Evolutionary conservation across 169 alveolate genomes (phyloP).

Genomic region (Eimeria brunetti): DNA sequence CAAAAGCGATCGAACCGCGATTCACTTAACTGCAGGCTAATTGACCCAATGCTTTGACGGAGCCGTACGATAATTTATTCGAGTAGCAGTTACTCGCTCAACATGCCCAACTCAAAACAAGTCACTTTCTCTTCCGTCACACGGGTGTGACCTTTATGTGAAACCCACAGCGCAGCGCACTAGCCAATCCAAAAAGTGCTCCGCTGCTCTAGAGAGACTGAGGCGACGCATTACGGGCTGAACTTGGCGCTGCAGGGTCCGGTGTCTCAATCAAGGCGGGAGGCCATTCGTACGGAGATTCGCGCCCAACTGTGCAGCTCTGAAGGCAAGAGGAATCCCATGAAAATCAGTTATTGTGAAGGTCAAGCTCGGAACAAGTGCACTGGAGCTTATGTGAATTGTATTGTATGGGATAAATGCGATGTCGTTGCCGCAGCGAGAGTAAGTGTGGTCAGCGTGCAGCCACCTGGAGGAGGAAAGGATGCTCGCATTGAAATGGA

Average conservation of each 20-base stretch:
- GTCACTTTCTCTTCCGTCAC: not conserved
- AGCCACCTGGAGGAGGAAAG: not conserved
- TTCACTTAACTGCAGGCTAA: not conserved
- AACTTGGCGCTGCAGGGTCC: constrained; percentile 27
- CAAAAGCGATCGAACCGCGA: not conserved
- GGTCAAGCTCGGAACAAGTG: not conserved
- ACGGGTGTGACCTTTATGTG: not conserved
- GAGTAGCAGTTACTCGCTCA: not conserved
- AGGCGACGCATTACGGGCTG: not conserved
- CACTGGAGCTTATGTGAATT: constrained; percentile 6
- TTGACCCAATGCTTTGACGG: not conserved
- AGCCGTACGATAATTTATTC: not conserved
- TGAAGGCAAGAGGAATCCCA: constrained; percentile 15
- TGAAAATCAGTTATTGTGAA: not conserved
- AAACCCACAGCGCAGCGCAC: not conserved
- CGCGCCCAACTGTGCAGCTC: constrained; percentile 19
- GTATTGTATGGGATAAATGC: not conserved
- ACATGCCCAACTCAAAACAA: not conserved
- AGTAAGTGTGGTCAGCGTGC: constrained; percentile 5
- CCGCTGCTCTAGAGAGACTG: not conserved
- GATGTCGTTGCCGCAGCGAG: constrained; percentile 7
- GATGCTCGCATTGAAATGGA: not conserved
- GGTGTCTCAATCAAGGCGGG: constrained; percentile 14
- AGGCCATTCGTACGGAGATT: constrained; percentile 25
- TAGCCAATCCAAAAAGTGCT: not conserved